Evolutionary conservation across 805 yeast species (phyloP), one percentile per base, ranked within the genome.

Genomic region (Hemisphaericaspora nanyangensis): DNA sequence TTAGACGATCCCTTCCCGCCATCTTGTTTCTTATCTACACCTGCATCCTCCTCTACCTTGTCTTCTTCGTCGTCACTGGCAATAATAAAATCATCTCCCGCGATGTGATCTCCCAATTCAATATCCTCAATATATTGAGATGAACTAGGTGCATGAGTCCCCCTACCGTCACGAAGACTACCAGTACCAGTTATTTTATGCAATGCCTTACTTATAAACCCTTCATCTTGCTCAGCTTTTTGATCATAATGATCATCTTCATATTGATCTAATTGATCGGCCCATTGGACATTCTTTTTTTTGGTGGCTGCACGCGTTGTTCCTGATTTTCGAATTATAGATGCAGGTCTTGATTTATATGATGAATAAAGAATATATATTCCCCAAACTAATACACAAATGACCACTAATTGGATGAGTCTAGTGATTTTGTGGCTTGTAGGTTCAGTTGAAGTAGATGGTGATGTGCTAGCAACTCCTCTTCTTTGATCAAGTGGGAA

Each of bases 251-350:
- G 18, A n/a, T 56, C 63, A 13, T 56, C 61, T 42, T 65, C 63
- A 42, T 58, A 60, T 30, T 51, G 52, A 41, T 65, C 49, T 39
- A 69, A 49, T 50, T 66, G 70, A 44, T 69, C 74, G 8, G 74
- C 74, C 75, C 75, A 69, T 51, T 63, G 73, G 12, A 69, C 75
- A 36, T 68, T 68, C 51, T 69, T 69, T 55, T 66, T 68, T 37
- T 56, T 61, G 5, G 39, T n/a, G 1, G 61, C 59, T 11, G 58
- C 38, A 3, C 54, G 36, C 4, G 61, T 44, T n/a, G n/a, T n/a
- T n/a, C n/a, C n/a, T 4, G 64, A 51, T 17, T 52, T 50, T 39
- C 63, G 65, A 48, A 69, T 68, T 34, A 69, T 69, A 4, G 72
- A 66, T 7, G 71, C 54, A 12, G 74, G 72, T 34, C 62, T 48